Evolutionary conservation across 352 stramenopile genomes (phyloP), one percentile per base, ranked within the genome.

Genomic region (Pythium pyrilobum): DNA sequence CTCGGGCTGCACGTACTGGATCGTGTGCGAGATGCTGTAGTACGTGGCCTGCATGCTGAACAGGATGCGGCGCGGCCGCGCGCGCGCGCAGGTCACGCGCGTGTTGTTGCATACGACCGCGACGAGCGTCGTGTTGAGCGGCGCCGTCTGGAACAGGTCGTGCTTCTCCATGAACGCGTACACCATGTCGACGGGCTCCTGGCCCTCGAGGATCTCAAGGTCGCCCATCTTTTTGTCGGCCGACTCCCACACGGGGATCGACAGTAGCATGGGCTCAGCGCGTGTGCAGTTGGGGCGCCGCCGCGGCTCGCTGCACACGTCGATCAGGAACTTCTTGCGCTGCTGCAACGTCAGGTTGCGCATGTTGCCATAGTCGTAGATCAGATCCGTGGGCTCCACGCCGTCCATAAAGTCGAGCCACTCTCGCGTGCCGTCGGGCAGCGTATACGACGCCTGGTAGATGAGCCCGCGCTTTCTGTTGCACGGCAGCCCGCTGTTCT

Each of bases 81-180:
- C 55, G 6, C 82, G 82, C 9, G 41, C 58, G 49, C 82, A 92
- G 10, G 61, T 59, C 20, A 91, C 78, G 25, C 80, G 71, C 49
- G 80, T 81, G 62, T 61, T 87, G 51, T 86, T 88, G 64, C 82
- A 92, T 9, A 87, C 78, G 12, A 85, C 59, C 52, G 83, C 62
- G 2, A 85, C 52, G 20, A 92, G 51, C 9, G 76, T 77, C 39
- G 75, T 87, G 68, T 92, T 92, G 48, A 92, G 62, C 37, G 82
- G 82, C 25, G 66, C 79, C 5, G 82, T 87, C 54, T 92, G 82
- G 57, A 92, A 90, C 23, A 92, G 43, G 39, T 92, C 82, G 64
- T 92, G 82, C 49, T 92, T 92, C 39, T 92, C 82, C 49, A 92
- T 72, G 45, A 92, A 92, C 16, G 82, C 74, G 50, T 92, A 90